These are phyloP conservation scores for Neobulgaria alba DNA, from an alignment of 2,329 filamentous ascomycete species.

Conservation along the genomic window DNA sequence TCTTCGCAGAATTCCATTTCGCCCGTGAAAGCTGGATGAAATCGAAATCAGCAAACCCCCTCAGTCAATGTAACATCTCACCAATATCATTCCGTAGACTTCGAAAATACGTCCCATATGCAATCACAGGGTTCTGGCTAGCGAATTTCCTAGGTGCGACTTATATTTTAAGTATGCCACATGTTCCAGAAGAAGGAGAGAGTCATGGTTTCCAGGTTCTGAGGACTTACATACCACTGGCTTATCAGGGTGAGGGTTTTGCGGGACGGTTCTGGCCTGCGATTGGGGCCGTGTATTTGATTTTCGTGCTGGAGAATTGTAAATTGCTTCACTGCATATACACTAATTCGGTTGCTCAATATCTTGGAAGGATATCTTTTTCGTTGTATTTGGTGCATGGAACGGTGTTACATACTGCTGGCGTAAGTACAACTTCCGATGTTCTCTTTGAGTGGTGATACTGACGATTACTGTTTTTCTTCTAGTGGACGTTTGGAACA, in stretches of 20 bases:
- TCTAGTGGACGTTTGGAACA: too few relatives aligned
- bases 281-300: constrained; percentile 8
- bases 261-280: constrained; percentile 12
- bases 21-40: constrained; percentile 4
- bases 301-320: constrained; percentile 18
- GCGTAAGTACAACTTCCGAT: too few relatives aligned
- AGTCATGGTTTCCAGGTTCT: constrained; percentile 8
- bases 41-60: not conserved
- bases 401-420: not conserved
- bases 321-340: constrained; percentile 46
- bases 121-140: too few relatives aligned
- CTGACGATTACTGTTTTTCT: too few relatives aligned
- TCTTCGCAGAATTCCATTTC: constrained; percentile 13
- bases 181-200: not conserved
- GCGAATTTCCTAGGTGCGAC: too few relatives aligned
- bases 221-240: constrained; percentile 1
- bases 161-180: constrained; percentile 12
- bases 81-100: too few relatives aligned
- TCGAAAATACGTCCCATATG: too few relatives aligned
- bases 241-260: not conserved
- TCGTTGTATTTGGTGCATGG: constrained; percentile 55
- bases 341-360: constrained; percentile 48
- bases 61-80: too few relatives aligned
- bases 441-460: too few relatives aligned
- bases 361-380: constrained; percentile 51